Conservation (phyloP, 2,329 filamentous ascomycete species). For the Colletotrichum sp. region DNA sequence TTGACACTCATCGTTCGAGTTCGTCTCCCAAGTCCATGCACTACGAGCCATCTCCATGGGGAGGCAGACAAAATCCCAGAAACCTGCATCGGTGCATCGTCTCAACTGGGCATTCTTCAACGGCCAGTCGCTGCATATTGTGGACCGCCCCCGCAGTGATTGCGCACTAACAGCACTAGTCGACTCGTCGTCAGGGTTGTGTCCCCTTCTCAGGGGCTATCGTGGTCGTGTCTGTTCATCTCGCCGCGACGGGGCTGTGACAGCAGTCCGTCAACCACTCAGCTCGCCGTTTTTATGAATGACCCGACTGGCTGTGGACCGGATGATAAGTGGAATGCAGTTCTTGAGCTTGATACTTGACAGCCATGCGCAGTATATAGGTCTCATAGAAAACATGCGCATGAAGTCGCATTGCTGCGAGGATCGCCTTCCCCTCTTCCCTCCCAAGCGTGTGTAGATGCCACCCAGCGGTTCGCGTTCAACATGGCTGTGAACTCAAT, state of each 20-base stretch:
- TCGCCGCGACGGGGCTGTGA: neutral
- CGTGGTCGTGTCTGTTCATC: neutral
- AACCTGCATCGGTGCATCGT: neutral
- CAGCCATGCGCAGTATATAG: conserved; percentile 3
- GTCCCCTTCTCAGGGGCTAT: neutral
- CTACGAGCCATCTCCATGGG: neutral
- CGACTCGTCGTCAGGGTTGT: neutral
- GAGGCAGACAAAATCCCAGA: neutral
- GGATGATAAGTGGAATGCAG: neutral
- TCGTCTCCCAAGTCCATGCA: neutral
- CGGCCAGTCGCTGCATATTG: neutral
- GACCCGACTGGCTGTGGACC: neutral
- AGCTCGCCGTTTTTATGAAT: conserved; percentile 1
- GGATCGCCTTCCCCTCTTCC: neutral
- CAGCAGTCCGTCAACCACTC: neutral
- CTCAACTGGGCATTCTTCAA: neutral
- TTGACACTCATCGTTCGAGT: neutral
- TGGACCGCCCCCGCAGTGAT: neutral
- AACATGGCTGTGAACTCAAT: conserved; percentile 4
- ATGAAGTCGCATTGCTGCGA: neutral
- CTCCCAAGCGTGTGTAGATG: neutral
- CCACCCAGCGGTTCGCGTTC: neutral
- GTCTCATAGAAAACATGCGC: neutral
- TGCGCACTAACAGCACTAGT: neutral
- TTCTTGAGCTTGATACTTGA: neutral